Percentiles rank a stretch among this genome's conserved stretches.
Evolutionary conservation across 1,284 basidiomycete species (phyloP).

Genomic region (Rhodofomes roseus): DNA sequence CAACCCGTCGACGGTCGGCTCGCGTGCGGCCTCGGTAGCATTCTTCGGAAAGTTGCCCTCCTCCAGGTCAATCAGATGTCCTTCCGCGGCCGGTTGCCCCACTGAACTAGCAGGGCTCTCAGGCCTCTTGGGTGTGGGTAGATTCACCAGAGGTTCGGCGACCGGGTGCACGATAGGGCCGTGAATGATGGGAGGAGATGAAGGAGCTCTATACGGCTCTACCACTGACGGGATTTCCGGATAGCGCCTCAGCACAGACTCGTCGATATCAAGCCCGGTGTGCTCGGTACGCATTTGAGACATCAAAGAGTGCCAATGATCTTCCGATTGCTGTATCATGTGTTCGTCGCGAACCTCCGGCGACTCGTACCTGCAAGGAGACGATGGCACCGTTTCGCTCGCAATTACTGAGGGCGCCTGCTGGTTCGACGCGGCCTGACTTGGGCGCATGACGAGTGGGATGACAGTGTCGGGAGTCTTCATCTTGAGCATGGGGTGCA

Average conservation of each 20-base stretch:
- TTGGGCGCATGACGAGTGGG: slow-evolving; percentile 42
- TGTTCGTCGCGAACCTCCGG: background rate
- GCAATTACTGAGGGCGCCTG: too few relatives aligned
- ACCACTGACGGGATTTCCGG: background rate
- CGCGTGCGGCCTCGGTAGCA: background rate
- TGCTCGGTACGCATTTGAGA: background rate
- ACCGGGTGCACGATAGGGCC: background rate
- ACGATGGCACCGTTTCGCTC: too few relatives aligned
- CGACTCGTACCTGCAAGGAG: background rate
- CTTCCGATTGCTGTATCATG: background rate
- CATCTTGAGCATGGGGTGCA: slow-evolving; percentile 81
- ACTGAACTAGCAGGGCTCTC: background rate
- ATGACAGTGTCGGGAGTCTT: slow-evolving; percentile 48
- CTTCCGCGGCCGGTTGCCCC: background rate
- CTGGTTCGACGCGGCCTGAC: background rate
- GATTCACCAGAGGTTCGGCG: background rate
- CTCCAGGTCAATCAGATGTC: slow-evolving; percentile 12
- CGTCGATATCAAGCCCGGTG: background rate
- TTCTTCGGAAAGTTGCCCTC: slow-evolving; percentile 3
- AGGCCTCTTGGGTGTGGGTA: background rate
- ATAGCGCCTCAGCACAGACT: background rate
- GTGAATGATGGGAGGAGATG: background rate
- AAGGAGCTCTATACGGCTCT: background rate
- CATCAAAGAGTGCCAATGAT: background rate
- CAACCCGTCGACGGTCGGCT: slow-evolving; percentile 10